Conservation (phyloP, 106 monocot genomes). For the Dendrobium nobile region DNA sequence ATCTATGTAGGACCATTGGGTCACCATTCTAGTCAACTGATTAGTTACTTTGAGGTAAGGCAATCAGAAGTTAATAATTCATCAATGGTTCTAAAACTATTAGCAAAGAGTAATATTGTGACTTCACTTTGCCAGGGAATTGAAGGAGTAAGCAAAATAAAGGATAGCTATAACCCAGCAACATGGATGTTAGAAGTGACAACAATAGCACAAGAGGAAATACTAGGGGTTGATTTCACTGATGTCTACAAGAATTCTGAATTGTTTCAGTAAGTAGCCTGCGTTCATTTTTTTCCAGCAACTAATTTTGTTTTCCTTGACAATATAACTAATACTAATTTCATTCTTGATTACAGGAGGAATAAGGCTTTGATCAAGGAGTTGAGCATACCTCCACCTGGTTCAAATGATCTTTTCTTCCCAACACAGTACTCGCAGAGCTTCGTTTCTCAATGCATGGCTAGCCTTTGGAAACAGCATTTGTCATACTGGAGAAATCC, state of each 20-base stretch:
- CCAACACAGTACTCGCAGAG: constrained; percentile 29
- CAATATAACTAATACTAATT: neutral
- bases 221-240: constrained; percentile 12
- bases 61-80: neutral
- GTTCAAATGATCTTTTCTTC: constrained; percentile 26
- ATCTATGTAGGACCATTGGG: constrained; percentile 45
- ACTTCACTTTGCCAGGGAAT: constrained; percentile 2
- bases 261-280: constrained; percentile 15
- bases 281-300: too few relatives aligned
- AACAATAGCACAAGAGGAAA: constrained; percentile 14
- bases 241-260: constrained; percentile 24
- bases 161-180: constrained; percentile 26
- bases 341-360: constrained; percentile 13
- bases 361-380: constrained; percentile 24
- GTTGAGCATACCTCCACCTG: constrained; percentile 18
- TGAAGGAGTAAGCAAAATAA: constrained; percentile 24
- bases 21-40: constrained; percentile 23
- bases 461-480: constrained; percentile 32
- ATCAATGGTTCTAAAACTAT: neutral
- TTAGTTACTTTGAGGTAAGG: constrained; percentile 32
- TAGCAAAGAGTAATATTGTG: neutral
- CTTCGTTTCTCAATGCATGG: constrained; percentile 17
- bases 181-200: constrained; percentile 39
- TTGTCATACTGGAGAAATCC: constrained; percentile 31
- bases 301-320: neutral